Percentiles rank a stretch among this genome's conserved stretches.
These are phyloP conservation scores for Aspergillus fumigatiaffinis DNA, from an alignment of 2,329 filamentous ascomycete genomes.

Conservation along the genomic window DNA sequence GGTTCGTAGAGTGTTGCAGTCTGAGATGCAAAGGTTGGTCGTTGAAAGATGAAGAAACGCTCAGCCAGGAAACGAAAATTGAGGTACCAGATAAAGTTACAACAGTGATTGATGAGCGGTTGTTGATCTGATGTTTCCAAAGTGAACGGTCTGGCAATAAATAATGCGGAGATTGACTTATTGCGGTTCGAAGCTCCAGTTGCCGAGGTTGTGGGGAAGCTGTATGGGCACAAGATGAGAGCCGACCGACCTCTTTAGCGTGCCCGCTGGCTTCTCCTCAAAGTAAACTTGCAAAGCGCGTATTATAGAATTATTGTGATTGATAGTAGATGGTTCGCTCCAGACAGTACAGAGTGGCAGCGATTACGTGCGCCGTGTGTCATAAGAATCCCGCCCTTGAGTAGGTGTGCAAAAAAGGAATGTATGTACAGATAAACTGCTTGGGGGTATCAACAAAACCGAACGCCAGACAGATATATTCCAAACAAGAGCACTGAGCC, in stretches of 20 bases:
- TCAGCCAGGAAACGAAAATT: too few species aligned
- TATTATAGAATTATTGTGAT: conserved; percentile 5
- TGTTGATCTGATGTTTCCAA: too few species aligned
- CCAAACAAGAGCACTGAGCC: neutral
- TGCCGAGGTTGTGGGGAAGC: conserved; percentile 12
- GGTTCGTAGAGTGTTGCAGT: neutral
- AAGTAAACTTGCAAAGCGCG: neutral
- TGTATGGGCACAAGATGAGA: neutral
- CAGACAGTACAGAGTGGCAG: neutral
- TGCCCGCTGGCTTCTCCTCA: too few species aligned
- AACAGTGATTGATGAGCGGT: neutral
- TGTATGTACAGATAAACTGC: conserved; percentile 5
- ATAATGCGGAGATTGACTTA: conserved; percentile 10
- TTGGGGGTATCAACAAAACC: conserved; percentile 9
- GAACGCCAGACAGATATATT: neutral
- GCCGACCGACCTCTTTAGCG: neutral
- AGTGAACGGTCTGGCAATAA: neutral
- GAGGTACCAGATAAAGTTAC: neutral
- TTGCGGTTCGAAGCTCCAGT: conserved; percentile 3
- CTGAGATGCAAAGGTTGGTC: neutral
- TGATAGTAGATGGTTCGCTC: conserved; percentile 1
- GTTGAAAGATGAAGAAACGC: neutral
- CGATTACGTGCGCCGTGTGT: conserved; percentile 14
- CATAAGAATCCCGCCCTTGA: conserved; percentile 10
- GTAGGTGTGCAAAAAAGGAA: conserved; percentile 3